These are phyloP conservation scores for Chrysopogon serrulatus DNA, from an alignment of 176 grass and related monocot genomes.

Conservation along the genomic window DNA sequence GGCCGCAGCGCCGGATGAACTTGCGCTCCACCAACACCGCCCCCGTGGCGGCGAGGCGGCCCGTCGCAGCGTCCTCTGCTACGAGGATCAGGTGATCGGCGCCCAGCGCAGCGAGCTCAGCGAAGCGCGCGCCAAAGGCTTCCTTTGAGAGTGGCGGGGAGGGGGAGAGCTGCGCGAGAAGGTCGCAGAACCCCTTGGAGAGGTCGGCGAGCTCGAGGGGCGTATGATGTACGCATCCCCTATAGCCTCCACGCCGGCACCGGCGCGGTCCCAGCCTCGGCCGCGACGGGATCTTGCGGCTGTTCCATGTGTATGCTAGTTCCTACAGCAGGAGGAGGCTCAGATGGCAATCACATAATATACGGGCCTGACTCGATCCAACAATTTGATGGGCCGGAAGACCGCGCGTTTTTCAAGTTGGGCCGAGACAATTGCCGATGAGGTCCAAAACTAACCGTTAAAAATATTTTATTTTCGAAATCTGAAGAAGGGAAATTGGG, in stretches of 20 bases:
- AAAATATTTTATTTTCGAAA: background rate
- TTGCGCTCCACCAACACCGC: constrained; percentile 69
- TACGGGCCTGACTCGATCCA: background rate
- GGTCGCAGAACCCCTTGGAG: constrained; percentile 50
- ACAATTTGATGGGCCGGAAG: background rate
- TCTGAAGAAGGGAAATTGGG: no score
- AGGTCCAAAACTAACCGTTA: background rate
- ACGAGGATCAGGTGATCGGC: constrained; percentile 72
- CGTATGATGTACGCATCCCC: constrained; percentile 34
- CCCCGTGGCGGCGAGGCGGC: constrained; percentile 44
- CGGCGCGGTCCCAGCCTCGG: background rate
- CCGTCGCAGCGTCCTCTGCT: constrained; percentile 39
- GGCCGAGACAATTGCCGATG: background rate
- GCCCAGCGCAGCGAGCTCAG: constrained; percentile 57
- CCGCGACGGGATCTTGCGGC: background rate
- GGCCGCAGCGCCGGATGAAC: constrained; percentile 62
- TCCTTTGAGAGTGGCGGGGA: constrained; percentile 39
- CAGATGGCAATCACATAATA: background rate
- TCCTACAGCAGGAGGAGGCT: background rate
- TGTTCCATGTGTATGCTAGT: background rate
- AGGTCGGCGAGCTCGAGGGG: constrained; percentile 53
- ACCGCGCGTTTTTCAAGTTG: background rate
- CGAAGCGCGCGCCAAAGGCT: constrained; percentile 48
- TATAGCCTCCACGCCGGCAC: background rate
- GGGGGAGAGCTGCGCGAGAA: constrained; percentile 57